Conservation (phyloP, 768 basidiomycete species). For the Suillus decipiens region DNA sequence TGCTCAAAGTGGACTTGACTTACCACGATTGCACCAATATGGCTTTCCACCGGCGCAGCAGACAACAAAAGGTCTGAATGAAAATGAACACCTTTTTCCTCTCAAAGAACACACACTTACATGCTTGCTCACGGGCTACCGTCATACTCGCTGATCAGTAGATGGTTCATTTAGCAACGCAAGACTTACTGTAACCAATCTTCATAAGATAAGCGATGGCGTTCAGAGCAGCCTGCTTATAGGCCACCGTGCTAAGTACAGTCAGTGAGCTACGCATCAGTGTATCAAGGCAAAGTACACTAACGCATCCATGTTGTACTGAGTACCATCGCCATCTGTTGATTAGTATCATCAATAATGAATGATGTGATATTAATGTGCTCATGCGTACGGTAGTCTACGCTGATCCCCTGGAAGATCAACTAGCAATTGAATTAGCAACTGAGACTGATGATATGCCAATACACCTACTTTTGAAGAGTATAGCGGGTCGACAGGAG, state of each 20-base stretch:
- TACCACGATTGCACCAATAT: constrained; percentile 71
- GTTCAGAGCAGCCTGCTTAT: constrained; percentile 79
- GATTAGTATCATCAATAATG: constrained; percentile 5
- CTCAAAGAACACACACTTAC: constrained; percentile 33
- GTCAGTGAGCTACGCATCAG: background rate
- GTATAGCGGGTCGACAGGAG: constrained; percentile 74
- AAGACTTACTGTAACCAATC: constrained; percentile 69
- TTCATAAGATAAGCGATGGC: constrained; percentile 68
- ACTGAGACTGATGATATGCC: background rate
- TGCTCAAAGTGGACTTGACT: constrained; percentile 21
- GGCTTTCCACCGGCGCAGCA: constrained; percentile 70
- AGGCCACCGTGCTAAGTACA: constrained; percentile 62
- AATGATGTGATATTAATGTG: background rate
- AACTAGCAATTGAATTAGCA: constrained; percentile 39
- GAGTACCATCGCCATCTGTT: constrained; percentile 69
- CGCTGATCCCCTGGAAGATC: constrained; percentile 74
- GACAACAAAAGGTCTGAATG: constrained; percentile 62
- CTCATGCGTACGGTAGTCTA: constrained; percentile 58
- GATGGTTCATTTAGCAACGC: constrained; percentile 1
- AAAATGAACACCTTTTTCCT: background rate
- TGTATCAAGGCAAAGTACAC: constrained; percentile 19
- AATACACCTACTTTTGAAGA: constrained; percentile 53
- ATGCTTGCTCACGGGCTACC: constrained; percentile 75
- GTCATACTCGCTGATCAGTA: background rate
- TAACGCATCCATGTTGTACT: constrained; percentile 78